Conservation (phyloP, 1,139 yeast genomes). For the Debaryomycetaceae sp. region DNA sequence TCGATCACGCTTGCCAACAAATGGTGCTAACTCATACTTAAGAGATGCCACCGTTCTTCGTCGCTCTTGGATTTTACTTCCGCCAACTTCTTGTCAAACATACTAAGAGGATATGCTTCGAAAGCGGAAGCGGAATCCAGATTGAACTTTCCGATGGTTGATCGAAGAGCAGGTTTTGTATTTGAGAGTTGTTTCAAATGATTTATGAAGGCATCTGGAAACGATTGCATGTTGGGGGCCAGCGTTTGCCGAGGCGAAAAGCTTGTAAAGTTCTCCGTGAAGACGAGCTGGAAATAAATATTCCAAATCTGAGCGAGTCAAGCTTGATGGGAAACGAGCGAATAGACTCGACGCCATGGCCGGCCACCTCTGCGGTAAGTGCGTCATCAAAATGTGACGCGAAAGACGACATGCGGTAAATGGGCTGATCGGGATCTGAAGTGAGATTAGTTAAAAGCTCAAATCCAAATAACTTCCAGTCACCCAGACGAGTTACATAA, state of each 20-base stretch:
- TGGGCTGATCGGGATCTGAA: constrained; percentile 40
- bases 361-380: constrained; percentile 31
- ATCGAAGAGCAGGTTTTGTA: constrained; percentile 27
- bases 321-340: constrained; percentile 31
- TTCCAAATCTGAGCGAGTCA: constrained; percentile 59
- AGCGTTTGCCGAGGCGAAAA: constrained; percentile 3
- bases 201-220: constrained; percentile 5
- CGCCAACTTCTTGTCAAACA: constrained; percentile 36
- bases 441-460: constrained; percentile 52
- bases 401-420: constrained; percentile 19
- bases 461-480: constrained; percentile 80
- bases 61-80: constrained; percentile 42
- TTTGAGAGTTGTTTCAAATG: constrained; percentile 14
- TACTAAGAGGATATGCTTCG: constrained; percentile 34
- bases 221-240: too few relatives aligned
- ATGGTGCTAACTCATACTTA: constrained; percentile 26
- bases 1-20: constrained; percentile 5
- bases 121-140: constrained; percentile 27
- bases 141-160: constrained; percentile 39
- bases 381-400: constrained; percentile 16
- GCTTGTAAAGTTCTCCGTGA: constrained; percentile 9
- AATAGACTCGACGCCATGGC: constrained; percentile 33
- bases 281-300: constrained; percentile 39
- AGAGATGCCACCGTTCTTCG: constrained; percentile 37
- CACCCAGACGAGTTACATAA: constrained; percentile 55